A percentile compares a stretch with the other conserved stretches of the same genome.
phyloP scores from a whole-genome alignment of 2,329 filamentous ascomycete genomes.

The Diplodia mutila region DNA sequence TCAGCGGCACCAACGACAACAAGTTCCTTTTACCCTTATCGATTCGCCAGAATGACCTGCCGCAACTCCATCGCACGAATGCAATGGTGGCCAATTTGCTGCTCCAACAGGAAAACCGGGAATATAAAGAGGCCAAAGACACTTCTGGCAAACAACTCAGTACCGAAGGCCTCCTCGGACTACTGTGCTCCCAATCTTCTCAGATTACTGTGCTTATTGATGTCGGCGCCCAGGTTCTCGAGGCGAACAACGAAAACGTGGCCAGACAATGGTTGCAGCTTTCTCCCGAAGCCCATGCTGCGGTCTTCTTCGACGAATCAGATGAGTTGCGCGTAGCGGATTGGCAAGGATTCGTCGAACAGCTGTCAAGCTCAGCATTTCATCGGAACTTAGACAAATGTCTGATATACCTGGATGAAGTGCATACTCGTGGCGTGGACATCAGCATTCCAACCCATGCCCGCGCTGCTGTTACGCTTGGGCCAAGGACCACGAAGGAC shows the following conservation, averaged over 20 bases:
- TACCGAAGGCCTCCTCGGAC: constrained; percentile 46
- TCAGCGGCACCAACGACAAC: constrained; percentile 72
- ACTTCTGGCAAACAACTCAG: constrained; percentile 2
- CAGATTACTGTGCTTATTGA: constrained; percentile 63
- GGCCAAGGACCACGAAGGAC: constrained; percentile 69
- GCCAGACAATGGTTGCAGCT: constrained; percentile 56
- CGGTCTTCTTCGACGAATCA: constrained; percentile 61
- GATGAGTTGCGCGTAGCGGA: constrained; percentile 62
- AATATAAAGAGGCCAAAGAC: constrained; percentile 48
- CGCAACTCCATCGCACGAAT: constrained; percentile 65
- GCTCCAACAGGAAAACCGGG: constrained; percentile 55
- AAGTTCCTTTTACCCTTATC: constrained; percentile 60
- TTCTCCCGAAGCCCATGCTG: constrained; percentile 33
- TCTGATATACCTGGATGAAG: constrained; percentile 70
- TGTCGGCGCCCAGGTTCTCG: constrained; percentile 71
- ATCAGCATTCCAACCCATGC: constrained; percentile 63
- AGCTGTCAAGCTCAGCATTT: constrained; percentile 63
- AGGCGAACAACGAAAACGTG: constrained; percentile 53
- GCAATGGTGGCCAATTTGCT: constrained; percentile 66
- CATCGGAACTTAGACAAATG: constrained; percentile 60
- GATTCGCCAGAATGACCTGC: constrained; percentile 61
- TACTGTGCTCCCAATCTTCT: constrained; percentile 39
- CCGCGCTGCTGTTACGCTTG: constrained; percentile 69
- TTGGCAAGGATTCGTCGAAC: constrained; percentile 50
- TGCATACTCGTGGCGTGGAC: constrained; percentile 72